Evolutionary conservation across 495 filamentous ascomycete species (phyloP).

Genomic region (Xylaria castorea): DNA sequence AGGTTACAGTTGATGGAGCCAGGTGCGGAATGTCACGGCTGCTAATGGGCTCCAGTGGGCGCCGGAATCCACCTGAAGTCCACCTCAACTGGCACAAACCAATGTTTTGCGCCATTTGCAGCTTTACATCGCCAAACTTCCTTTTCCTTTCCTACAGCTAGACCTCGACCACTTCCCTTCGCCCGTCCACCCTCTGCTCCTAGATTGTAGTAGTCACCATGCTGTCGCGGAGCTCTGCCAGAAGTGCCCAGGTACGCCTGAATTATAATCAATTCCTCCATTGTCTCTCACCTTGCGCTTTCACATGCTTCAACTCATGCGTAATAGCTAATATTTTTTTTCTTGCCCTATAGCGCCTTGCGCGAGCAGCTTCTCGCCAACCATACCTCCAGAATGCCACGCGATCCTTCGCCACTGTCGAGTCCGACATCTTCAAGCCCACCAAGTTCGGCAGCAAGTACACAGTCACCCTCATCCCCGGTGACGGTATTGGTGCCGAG

Average conservation of each 20-base stretch:
- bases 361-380: conserved; percentile 59
- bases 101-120: conserved; percentile 44
- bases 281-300: conserved; percentile 36
- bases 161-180: conserved; percentile 13
- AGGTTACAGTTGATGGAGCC: conserved; percentile 23
- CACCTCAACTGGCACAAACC: conserved; percentile 28
- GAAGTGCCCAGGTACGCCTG: conserved; percentile 54
- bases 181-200: conserved; percentile 19
- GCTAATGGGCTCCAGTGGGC: conserved; percentile 7
- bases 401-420: conserved; percentile 73
- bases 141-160: conserved; percentile 21
- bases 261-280: background rate
- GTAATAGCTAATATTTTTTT: conserved; percentile 33
- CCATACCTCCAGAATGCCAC: conserved; percentile 49
- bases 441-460: conserved; percentile 99
- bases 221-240: conserved; percentile 66
- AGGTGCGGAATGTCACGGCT: conserved; percentile 43
- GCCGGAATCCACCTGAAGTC: conserved; percentile 11
- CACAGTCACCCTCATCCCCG: conserved; percentile 97
- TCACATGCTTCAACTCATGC: conserved; percentile 39
- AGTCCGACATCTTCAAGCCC: conserved; percentile 94
- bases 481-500: conserved; percentile 97
- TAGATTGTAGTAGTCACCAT: conserved; percentile 44
- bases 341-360: conserved; percentile 55
- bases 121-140: conserved; percentile 27